These are phyloP conservation scores for Trichoderma gracile DNA, from an alignment of 2,329 filamentous ascomycete species.

Conservation along the genomic window DNA sequence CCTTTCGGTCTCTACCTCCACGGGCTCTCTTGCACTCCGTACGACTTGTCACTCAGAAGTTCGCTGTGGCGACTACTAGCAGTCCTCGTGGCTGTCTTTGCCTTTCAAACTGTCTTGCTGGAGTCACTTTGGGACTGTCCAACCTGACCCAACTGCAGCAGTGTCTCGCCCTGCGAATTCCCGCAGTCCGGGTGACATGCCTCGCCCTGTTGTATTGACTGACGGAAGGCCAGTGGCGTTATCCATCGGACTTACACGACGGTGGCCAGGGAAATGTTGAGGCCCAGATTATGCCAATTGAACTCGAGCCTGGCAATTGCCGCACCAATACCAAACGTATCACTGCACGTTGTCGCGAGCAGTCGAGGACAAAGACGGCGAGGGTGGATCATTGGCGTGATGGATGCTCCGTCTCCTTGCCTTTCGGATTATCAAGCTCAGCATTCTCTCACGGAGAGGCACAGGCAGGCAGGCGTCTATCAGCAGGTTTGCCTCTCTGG, in stretches of 20 bases:
- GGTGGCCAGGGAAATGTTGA: background rate
- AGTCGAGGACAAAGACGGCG: background rate
- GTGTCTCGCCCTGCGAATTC: constrained; percentile 20
- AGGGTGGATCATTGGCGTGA: constrained; percentile 11
- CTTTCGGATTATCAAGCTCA: background rate
- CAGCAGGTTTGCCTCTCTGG: constrained; percentile 24
- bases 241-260: background rate
- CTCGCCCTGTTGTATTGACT: background rate
- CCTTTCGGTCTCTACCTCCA: background rate
- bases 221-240: constrained; percentile 6
- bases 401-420: constrained; percentile 2
- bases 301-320: background rate
- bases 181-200: constrained; percentile 17
- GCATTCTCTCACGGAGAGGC: constrained; percentile 1
- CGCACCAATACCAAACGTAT: background rate
- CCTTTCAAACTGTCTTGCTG: background rate
- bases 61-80: background rate
- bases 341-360: background rate
- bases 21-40: background rate
- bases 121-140: background rate
- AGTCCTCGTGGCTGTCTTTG: constrained; percentile 3
- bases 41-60: background rate
- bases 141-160: background rate
- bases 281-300: background rate
- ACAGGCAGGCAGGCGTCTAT: constrained; percentile 22